Base-by-base conservation (phyloP, 2,329 filamentous ascomycete genomes). In the Pyricularia sp. region DNA sequence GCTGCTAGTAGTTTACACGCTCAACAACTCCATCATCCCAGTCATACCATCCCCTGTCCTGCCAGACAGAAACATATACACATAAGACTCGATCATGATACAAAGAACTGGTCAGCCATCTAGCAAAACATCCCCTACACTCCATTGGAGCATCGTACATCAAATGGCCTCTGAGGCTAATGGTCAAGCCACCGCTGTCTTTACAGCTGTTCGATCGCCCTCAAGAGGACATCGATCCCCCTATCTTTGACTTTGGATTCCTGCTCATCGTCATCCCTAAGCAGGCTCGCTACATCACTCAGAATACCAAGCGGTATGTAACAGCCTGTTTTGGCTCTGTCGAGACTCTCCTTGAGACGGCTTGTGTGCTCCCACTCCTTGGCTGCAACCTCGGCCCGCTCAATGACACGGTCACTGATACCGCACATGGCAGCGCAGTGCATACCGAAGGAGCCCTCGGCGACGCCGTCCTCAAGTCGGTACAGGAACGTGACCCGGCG, bases 351-450 rank as follows among this genome's bases (percentile, higher is more conserved):
- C 75, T 92, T 94, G 67, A 97, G 81, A 24, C 91, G 82, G 70
- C 90, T 93, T 0, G 94, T 97, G 75, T 97, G 92, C 78, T 99
- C 94, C 92, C 94, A 97, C 71, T 92, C 90, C 70, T 82, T 87
- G 1, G 94, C 94, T 6, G 94, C 94, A 26, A 88, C 84, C 75
- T 99, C 94, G 0, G 94, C 94, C 26, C 89, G 80, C 72, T 93
- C 87, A 67, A 99, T 91, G 19, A 99, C 87, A 65, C 87, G 87
- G 60, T 81, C 80, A 0, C 91, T 86, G 68, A 99, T 97, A 0
- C 94, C 94, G 71, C 94, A 99, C 94, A 99, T 99, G 66, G 91
- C 88, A 0, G 94, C 94, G 73, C 94, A 99, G 75, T 99, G 94
- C 94, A 99, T 99, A 71, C 94, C 94, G 72, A 97, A 99, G 72